Conservation (phyloP, 495 filamentous ascomycete genomes). For the Lineolata rhizophorae region DNA sequence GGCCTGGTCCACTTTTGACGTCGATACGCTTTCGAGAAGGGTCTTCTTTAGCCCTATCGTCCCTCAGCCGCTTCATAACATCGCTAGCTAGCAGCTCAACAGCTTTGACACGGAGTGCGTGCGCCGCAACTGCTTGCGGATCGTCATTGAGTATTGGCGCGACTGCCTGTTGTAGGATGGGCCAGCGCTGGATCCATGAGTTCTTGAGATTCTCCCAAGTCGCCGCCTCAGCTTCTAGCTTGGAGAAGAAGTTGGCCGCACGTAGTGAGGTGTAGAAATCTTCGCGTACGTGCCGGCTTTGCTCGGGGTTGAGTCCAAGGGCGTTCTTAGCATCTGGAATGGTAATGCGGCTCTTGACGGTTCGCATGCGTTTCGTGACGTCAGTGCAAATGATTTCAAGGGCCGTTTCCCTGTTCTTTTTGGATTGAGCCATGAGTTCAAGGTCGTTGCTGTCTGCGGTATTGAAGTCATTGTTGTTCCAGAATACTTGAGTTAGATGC, state of each 20-base stretch:
- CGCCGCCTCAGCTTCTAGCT: conserved; percentile 44
- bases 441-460: conserved; percentile 24
- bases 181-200: conserved; percentile 39
- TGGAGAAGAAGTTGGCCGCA: conserved; percentile 49
- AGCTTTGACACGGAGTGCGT: conserved; percentile 36
- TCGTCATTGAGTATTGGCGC: conserved; percentile 36
- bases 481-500: conserved; percentile 45
- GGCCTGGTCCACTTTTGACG: conserved; percentile 13
- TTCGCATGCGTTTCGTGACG: conserved; percentile 60
- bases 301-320: conserved; percentile 48
- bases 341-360: conserved; percentile 35
- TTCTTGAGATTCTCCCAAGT: conserved; percentile 50
- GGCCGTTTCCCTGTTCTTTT: no score
- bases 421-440: conserved; percentile 29
- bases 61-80: conserved; percentile 50
- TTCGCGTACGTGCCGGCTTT: conserved; percentile 41
- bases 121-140: no score
- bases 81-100: conserved; percentile 49
- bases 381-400: conserved; percentile 64
- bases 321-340: conserved; percentile 52
- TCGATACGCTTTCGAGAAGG: conserved; percentile 26
- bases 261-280: conserved; percentile 46
- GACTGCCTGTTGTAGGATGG: conserved; percentile 33
- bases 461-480: conserved; percentile 23
- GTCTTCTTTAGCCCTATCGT: conserved; percentile 39